Base-by-base conservation (phyloP, 2,329 filamentous ascomycete genomes). In the Hyphodiscus sp. region DNA sequence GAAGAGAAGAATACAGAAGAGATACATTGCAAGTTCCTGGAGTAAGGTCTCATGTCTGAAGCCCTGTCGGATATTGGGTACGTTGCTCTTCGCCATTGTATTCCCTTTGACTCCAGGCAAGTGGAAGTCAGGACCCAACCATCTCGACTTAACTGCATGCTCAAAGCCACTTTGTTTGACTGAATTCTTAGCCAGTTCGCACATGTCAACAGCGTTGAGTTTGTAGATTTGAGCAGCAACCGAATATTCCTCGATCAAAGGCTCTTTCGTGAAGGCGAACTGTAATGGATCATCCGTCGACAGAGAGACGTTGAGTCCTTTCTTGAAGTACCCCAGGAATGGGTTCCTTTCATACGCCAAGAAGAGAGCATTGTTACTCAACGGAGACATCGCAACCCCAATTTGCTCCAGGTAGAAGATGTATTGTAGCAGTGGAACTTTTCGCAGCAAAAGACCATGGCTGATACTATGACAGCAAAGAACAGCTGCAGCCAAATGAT, bases 171-270 rank as follows among this genome's bases (percentile, higher is more conserved):
- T 95, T 69, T 99, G 94, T 63, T 86, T 83, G 42, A 99, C 94
- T 10, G 90, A 96, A 69, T 97, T 92, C 72, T 96, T 96, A 20
- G 94, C 94, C 53, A 99, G 73, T 72, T 99, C 94, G 68, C 94
- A 97, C 94, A 99, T 99, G 66, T 99, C 94, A 3, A 97, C 91
- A 0, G 92, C 87, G 65, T 86, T 95, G 41, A 99, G 82, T 73
- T 97, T 97, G 75, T 97, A 99, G 55, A 99, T 99, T 71, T 99
- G 94, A 4, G 94, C 94, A 2, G 94, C 94, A 9, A 99, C 94
- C 0, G 92, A 91, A 67, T 99, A 99, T 68, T 99, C 94, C 70
- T 99, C 94, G 61, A 99, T 99, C 53, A 99, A 73, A 1, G 94
- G 94, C 70, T 99, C 94, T 66, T 97, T 99, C 6, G 94, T 99